These are phyloP conservation scores for Pezicula carpinea DNA, from an alignment of 2,329 filamentous ascomycete species.

Conservation along the genomic window DNA sequence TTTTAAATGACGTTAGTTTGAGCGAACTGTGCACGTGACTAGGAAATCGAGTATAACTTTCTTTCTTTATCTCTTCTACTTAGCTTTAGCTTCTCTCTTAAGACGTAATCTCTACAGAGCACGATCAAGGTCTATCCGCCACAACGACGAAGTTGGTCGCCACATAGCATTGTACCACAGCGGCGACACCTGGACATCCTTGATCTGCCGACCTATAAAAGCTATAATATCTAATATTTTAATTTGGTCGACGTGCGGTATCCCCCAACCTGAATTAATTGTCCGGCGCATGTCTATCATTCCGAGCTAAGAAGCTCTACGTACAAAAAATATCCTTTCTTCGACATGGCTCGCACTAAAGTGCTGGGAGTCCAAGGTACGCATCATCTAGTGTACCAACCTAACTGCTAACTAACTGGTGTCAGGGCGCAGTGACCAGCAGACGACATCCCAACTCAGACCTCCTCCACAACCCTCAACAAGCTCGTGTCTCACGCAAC, in stretches of 20 bases:
- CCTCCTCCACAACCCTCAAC: constrained; percentile 7
- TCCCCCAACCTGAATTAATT: constrained; percentile 2
- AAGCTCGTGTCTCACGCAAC: constrained; percentile 2
- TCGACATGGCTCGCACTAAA: constrained; percentile 7
- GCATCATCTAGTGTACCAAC: constrained; percentile 4
- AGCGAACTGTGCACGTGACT: too few relatives aligned
- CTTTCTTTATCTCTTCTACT: too few relatives aligned
- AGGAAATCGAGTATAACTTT: too few relatives aligned
- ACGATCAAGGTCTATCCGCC: too few relatives aligned
- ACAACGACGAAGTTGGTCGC: too few relatives aligned
- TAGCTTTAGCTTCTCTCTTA: too few relatives aligned
- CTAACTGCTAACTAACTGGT: constrained; percentile 4
- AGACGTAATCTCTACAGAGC: too few relatives aligned
- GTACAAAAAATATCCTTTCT: too few relatives aligned
- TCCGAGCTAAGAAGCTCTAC: constrained; percentile 2
- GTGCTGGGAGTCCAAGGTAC: constrained; percentile 2
- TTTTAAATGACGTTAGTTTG: too few relatives aligned
- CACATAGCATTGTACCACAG: background rate
- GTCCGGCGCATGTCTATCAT: constrained; percentile 4
- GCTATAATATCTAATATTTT: constrained; percentile 5
- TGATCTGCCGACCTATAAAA: constrained; percentile 4
- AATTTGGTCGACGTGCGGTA: constrained; percentile 4
- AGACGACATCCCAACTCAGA: constrained; percentile 6
- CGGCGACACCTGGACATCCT: constrained; percentile 1
- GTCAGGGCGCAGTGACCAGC: constrained; percentile 5